phyloP scores from a whole-genome alignment of 2,329 filamentous ascomycete genomes.

The Kalaharituber pfeilii region DNA sequence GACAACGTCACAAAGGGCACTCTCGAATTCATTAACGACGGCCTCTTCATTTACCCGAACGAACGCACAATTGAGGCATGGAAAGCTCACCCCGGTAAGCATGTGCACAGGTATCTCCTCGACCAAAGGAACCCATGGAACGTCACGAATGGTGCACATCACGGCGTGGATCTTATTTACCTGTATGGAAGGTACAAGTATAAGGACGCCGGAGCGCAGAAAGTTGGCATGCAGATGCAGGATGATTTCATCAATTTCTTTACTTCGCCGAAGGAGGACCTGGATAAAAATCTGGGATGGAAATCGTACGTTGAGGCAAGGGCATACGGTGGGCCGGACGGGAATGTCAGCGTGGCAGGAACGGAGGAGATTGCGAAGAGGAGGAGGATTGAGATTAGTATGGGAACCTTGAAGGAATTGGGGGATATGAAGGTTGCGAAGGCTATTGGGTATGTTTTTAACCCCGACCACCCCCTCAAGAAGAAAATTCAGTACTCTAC shows the following conservation, averaged over 20 bases:
- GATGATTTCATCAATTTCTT: conserved; percentile 1
- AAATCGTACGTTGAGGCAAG: neutral
- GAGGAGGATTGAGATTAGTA: neutral
- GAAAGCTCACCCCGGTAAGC: neutral
- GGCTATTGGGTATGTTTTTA: neutral
- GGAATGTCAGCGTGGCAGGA: neutral
- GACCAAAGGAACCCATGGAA: conserved; percentile 2
- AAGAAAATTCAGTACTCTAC: too few relatives aligned
- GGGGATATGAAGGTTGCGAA: neutral
- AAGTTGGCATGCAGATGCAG: neutral
- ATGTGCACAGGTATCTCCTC: conserved; percentile 2
- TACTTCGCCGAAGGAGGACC: neutral
- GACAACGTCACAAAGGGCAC: neutral
- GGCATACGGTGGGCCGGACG: conserved; percentile 1
- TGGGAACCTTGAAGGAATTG: neutral
- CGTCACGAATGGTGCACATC: neutral
- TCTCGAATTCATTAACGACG: neutral
- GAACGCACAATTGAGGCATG: neutral
- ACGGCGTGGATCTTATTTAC: neutral
- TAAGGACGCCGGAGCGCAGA: neutral
- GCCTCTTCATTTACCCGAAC: neutral
- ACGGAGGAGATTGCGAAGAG: neutral
- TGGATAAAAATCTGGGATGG: neutral
- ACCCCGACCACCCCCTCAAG: too few relatives aligned
- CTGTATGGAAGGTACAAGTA: neutral